Evolutionary conservation across 331 rosid species (phyloP).

Genomic region (Quercus tomentella): DNA sequence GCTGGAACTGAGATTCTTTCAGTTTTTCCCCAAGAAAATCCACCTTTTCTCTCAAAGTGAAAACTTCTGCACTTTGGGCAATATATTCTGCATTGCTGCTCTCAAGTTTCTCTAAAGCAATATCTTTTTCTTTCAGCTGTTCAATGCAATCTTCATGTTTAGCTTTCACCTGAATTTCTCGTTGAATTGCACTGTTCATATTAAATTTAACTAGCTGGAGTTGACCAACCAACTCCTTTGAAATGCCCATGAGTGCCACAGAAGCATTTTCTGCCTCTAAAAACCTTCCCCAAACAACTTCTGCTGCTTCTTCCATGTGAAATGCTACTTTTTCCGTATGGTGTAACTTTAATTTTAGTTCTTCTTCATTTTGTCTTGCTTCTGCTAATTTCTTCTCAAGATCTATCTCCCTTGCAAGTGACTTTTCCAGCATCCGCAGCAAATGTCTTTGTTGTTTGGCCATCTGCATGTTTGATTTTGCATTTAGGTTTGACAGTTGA

Average conservation of each 20-base stretch:
- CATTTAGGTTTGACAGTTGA: constrained; percentile 30
- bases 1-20: constrained; percentile 36
- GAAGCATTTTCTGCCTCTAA: constrained; percentile 86
- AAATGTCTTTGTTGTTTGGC: constrained; percentile 67
- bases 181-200: constrained; percentile 45
- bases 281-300: constrained; percentile 96
- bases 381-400: constrained; percentile 81
- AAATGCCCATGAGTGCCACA: constrained; percentile 77
- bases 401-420: constrained; percentile 81
- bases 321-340: constrained; percentile 69
- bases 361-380: constrained; percentile 66
- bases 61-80: constrained; percentile 44
- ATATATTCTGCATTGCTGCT: constrained; percentile 28
- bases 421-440: constrained; percentile 80
- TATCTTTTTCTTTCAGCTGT: constrained; percentile 52
- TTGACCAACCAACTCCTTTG: constrained; percentile 66
- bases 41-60: constrained; percentile 58
- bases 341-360: constrained; percentile 67
- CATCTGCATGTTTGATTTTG: constrained; percentile 49
- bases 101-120: constrained; percentile 47
- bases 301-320: constrained; percentile 83
- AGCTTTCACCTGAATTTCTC: constrained; percentile 58
- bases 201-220: constrained; percentile 66
- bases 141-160: constrained; percentile 39
- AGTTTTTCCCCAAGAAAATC: constrained; percentile 43